phyloP scores from a whole-genome alignment of 768 basidiomycete genomes.

The Lentinula sp. region DNA sequence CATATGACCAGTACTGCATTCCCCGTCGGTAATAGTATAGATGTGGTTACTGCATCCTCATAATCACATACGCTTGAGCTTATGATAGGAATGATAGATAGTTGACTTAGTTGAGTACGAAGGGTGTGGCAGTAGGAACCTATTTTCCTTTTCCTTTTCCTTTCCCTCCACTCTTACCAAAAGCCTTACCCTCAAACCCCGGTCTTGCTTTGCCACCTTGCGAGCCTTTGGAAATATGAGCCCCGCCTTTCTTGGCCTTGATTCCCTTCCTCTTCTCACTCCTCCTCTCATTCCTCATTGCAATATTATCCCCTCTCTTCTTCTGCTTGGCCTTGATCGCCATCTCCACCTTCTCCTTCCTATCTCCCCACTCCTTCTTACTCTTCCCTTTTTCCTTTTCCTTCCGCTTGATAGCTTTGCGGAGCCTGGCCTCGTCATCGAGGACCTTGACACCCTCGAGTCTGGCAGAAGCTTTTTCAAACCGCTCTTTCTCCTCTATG shows the following conservation, averaged over 20 bases:
- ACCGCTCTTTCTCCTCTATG: slow-evolving; percentile 78
- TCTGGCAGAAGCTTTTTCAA: slow-evolving; percentile 85
- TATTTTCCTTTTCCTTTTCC: slow-evolving; percentile 10
- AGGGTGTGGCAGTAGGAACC: no score
- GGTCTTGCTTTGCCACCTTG: slow-evolving; percentile 52
- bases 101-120: neutral
- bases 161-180: slow-evolving; percentile 49
- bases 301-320: slow-evolving; percentile 89
- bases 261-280: slow-evolving; percentile 62
- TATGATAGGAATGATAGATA: neutral
- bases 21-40: no score
- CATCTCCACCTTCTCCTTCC: slow-evolving; percentile 79
- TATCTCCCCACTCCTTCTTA: slow-evolving; percentile 78
- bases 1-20: no score
- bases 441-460: slow-evolving; percentile 88
- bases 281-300: slow-evolving; percentile 78
- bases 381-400: slow-evolving; percentile 87
- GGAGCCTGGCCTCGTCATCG: slow-evolving; percentile 79
- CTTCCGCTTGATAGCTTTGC: slow-evolving; percentile 89
- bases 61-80: no score
- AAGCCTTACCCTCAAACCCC: slow-evolving; percentile 83
- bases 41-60: no score
- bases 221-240: no score
- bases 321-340: slow-evolving; percentile 83
- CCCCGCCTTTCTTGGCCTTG: slow-evolving; percentile 32